Evolutionary conservation across 768 basidiomycete genomes (phyloP), one percentile per base, ranked within the genome.

Genomic region (Neoboletus magnificus): DNA sequence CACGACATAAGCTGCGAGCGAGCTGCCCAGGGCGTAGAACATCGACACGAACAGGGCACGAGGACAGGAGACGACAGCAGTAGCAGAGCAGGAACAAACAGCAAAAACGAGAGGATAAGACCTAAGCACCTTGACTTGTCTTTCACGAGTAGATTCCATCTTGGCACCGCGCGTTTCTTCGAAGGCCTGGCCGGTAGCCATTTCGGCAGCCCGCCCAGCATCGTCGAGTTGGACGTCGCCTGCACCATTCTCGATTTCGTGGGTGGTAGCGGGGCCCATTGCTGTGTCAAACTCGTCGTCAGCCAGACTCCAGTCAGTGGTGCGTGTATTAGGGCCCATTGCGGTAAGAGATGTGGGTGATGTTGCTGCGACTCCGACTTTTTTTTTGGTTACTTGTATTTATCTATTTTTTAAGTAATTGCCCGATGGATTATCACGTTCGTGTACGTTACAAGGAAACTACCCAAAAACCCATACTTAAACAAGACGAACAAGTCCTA

Each of bases 121-220:
- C 80, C 82, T 87, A 89, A 87, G 87, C 87, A 89, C 87, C 87
- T 89, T 89, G 80, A 84, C 78, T 77, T 85, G 85, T 80, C 86
- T 89, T 77, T 89, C 87, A 66, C 85, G 84, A 62, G 62, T 45
- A 68, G 74, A 66, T 55, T 82, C 81, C 63, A 74, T 71, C 68
- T 77, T 64, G 57, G 47, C 50, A 62, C 77, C 76, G 61, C 77
- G 79, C 64, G 75, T 67, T 64, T 79, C 82, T 67, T 83, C 82
- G 64, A 43, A 53, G 16, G 51, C 20, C 59, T 59, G 67, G 52
- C 55, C 39, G 9, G 30, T 12, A 23, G 45, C 23, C 41, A 66
- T 55, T 36, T 71, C 66, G 27, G 45, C 32, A 49, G 60, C 48
- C 27, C 55, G 51, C 2, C 58, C 66, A 53, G 39, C 32, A 45